Evolutionary conservation across 306 rosid genomes (phyloP), one percentile per base, ranked within the genome.

Genomic region (Trifolium repens): DNA sequence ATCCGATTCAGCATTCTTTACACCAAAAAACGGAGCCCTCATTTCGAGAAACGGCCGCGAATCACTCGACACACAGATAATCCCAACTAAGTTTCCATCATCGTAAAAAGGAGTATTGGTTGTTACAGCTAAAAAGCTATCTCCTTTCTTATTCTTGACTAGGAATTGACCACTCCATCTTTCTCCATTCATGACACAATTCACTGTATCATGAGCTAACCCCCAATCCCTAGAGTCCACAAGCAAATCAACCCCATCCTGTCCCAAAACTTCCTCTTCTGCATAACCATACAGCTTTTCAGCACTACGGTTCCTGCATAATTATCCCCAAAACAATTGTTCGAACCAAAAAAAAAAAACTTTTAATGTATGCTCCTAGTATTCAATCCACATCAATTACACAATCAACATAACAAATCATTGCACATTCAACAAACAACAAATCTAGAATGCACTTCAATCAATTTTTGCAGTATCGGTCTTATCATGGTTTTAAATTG

Each of bases 161-260:
- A 96, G 96, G 72, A 96, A 92, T 77, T 85, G 96, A 73, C 99
- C 99, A 0, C 88, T 86, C 99, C 99, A 96, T 74, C 80, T 89
- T 85, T 96, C 96, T 58, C 99, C 99, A 79, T 60, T 67, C 65
- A 46, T 67, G n/a, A 92, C 97, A 35, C 86, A 88, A 30, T 77
- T 75, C 60, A 90, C 30, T 40, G 91, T 86, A 73, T 85, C 82
- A 58, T 73, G 72, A 43, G 91, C 98, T 22, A 82, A 52, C 8
- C 35, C 77, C 60, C 71, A 83, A 81, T 89, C 92, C 9, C 68
- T 43, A 24, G 98, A 86, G 64, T 96, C 99, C 32, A 80, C 83
- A 24, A 96, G 80, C 67, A 96, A 88, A 73, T 82, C 90, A 69
- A 88, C 40, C 64, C 86, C 88, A 68, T 87, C 89, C 74, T 84